Percentiles rank a stretch among this genome's conserved stretches.
phyloP scores from a whole-genome alignment of 176 grass and related monocot genomes.

The bread wheat (Triticum aestivum) region DNA sequence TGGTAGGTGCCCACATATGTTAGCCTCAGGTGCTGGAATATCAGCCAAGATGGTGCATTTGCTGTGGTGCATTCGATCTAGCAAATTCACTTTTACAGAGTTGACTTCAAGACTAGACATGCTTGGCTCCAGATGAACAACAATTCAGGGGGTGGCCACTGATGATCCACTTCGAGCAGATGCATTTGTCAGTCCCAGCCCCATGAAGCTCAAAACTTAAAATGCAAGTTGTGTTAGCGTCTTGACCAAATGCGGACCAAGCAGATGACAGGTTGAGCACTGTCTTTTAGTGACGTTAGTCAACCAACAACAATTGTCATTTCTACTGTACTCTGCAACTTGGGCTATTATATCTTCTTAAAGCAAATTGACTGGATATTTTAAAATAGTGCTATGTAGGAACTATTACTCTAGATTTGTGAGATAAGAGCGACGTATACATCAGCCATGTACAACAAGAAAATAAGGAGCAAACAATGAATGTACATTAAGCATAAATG shows the following conservation, averaged over 20 bases:
- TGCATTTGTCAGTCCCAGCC: no score
- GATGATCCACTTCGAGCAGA: no score
- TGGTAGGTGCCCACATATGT: background rate
- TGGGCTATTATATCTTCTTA: background rate
- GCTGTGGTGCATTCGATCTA: background rate
- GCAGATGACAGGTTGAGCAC: no score
- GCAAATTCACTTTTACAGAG: background rate
- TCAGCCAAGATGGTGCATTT: background rate
- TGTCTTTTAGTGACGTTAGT: background rate
- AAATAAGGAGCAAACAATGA: slow-evolving; percentile 8
- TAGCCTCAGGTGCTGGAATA: background rate
- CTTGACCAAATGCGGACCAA: no score
- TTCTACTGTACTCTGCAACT: background rate
- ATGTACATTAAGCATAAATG: background rate
- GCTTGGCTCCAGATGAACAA: background rate
- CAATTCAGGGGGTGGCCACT: background rate
- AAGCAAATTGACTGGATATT: slow-evolving; percentile 7
- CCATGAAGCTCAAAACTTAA: no score
- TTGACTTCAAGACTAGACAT: slow-evolving; percentile 6
- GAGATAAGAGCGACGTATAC: background rate
- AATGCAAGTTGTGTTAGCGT: no score
- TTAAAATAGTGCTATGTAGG: background rate
- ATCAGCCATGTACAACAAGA: background rate
- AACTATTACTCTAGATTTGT: background rate
- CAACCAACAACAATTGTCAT: background rate